Evolutionary conservation across 1,139 yeast species (phyloP), one percentile per base, ranked within the genome.

Genomic region (Taphrina confusa): DNA sequence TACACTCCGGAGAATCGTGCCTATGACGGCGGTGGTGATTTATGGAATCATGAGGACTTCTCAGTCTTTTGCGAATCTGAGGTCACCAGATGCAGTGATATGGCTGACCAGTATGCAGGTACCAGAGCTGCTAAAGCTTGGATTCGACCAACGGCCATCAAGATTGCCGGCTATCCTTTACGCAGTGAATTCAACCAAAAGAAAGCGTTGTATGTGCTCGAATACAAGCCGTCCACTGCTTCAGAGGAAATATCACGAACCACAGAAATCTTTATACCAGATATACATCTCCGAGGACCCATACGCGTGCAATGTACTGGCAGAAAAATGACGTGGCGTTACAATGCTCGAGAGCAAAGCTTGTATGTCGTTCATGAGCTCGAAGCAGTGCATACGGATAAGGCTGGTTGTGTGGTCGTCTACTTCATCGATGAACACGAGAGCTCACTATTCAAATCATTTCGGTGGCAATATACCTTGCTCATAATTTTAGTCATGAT

Each of bases 21-120:
- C 37, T 95, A 89, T 72, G 74, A 80, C 68, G 82, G 87, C 83
- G 61, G 54, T 16, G 97, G 97, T 0, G 97, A 91, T 72, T 72
- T 80, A 34, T 91, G 97, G 95, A 91, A 91, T 69, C 83, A 89
- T 65, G 97, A 91, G 70, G 97, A 92, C 71, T 84, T 91, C 68
- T 86, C 96, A 0, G 82, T 91, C 63, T 90, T 87, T 86, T 39
- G 56, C 25, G 50, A 40, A n/a, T 33, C 51, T 12, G 47, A 56
- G 28, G 40, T 22, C 8, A 6, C 1, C n/a, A 6, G 4, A 3
- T 37, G 25, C n/a, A n/a, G 9, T 9, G 42, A 18, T 6, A 6
- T 16, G n/a, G 20, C 33, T 22, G n/a, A 18, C n/a, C 8, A 39
- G 28, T 57, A 57, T 30, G 58, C 47, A 9, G 74, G 75, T 12